These are phyloP conservation scores for Pichia sp. DNA, from an alignment of 1,139 yeast species.

Conservation along the genomic window DNA sequence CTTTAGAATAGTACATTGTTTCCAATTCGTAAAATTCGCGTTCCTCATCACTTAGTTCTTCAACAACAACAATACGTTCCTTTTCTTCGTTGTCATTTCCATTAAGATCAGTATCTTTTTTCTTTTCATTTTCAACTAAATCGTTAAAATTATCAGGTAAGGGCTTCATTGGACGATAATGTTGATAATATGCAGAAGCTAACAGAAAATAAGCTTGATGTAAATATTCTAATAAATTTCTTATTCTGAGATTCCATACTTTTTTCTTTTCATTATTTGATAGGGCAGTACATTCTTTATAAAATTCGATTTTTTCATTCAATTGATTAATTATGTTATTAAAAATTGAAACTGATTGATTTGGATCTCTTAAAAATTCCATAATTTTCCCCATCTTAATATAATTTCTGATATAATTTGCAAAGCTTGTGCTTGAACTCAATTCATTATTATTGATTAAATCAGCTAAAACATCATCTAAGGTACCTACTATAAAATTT, in stretches of 20 bases:
- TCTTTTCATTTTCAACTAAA: slow-evolving; percentile 7
- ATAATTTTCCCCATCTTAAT: slow-evolving; percentile 46
- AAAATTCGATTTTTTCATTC: slow-evolving; percentile 27
- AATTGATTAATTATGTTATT: slow-evolving; percentile 34
- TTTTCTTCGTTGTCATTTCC: slow-evolving; percentile 28
- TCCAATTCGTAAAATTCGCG: slow-evolving; percentile 22
- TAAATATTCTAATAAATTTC: slow-evolving; percentile 52
- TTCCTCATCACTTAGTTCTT: slow-evolving; percentile 12
- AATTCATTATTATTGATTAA: slow-evolving; percentile 53
- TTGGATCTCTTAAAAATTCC: slow-evolving; percentile 50
- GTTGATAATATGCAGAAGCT: slow-evolving; percentile 75
- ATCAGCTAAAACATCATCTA: slow-evolving; percentile 58
- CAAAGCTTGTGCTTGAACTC: slow-evolving; percentile 44
- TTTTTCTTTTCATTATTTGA: slow-evolving; percentile 19
- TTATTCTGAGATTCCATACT: slow-evolving; percentile 23
- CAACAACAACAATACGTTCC: slow-evolving; percentile 13
- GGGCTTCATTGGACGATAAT: slow-evolving; percentile 41
- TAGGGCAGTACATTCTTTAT: slow-evolving; percentile 5
- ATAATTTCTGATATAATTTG: slow-evolving; percentile 37
- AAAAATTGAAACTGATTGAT: slow-evolving; percentile 42
- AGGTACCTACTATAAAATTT: slow-evolving; percentile 41
- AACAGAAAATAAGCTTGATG: slow-evolving; percentile 75
- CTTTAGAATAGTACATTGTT: slow-evolving; percentile 24
- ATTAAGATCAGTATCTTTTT: slow-evolving; percentile 19
- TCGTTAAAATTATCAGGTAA: slow-evolving; percentile 25